Percentiles rank a stretch among this genome's conserved stretches.
Evolutionary conservation across 1,139 yeast genomes (phyloP).

Genomic region (Lizanozyma gosingica): DNA sequence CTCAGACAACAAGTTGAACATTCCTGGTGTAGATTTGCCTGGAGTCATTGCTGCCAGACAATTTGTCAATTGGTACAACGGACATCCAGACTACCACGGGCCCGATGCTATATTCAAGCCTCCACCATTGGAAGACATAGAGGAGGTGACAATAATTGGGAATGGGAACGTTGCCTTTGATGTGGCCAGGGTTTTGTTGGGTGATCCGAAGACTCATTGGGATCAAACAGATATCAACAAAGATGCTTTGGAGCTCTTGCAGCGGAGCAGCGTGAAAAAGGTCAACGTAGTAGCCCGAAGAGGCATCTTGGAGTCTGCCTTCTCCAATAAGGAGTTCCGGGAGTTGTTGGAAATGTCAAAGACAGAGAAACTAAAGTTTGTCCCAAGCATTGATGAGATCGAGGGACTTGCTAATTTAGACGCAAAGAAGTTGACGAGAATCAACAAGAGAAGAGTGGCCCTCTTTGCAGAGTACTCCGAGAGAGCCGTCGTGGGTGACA

Average conservation of each 20-base stretch:
- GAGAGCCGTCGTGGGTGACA: background rate
- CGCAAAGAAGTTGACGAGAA: constrained; percentile 43
- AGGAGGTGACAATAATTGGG: constrained; percentile 76
- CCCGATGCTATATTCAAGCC: constrained; percentile 20
- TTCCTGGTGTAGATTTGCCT: constrained; percentile 51
- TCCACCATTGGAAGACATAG: constrained; percentile 52
- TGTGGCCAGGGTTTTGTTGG: constrained; percentile 69
- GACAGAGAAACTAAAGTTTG: constrained; percentile 44
- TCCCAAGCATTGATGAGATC: constrained; percentile 40
- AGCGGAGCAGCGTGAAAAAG: constrained; percentile 43
- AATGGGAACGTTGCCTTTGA: constrained; percentile 98
- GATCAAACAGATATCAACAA: constrained; percentile 63
- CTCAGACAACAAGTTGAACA: constrained; percentile 43
- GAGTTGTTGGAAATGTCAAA: constrained; percentile 62
- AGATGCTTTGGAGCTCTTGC: constrained; percentile 48
- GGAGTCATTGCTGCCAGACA: constrained; percentile 80
- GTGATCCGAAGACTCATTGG: constrained; percentile 50
- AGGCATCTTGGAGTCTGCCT: constrained; percentile 77
- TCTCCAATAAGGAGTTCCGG: constrained; percentile 85
- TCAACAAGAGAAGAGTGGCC: constrained; percentile 59
- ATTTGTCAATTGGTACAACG: constrained; percentile 96
- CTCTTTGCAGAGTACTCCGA: constrained; percentile 48
- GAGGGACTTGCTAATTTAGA: constrained; percentile 32
- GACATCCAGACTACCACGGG: constrained; percentile 54
- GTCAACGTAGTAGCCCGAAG: constrained; percentile 79